Conservation (phyloP, 768 basidiomycete species). For the Paxillus involutus region DNA sequence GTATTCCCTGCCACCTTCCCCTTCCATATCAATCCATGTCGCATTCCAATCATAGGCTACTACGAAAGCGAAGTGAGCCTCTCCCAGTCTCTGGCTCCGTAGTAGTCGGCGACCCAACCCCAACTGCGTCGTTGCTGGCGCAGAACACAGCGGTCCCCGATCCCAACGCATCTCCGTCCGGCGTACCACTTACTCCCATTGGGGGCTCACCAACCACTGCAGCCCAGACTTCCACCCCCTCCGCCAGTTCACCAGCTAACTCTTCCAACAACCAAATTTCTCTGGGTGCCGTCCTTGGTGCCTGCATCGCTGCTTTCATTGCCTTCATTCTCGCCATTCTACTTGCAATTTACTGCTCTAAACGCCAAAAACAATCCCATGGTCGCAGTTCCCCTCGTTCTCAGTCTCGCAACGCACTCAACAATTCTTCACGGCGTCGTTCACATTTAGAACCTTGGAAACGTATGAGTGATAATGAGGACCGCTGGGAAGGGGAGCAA, state of each 20-base stretch:
- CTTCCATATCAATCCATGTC: conserved; percentile 15
- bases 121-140: conserved; percentile 23
- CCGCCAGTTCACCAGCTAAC: conserved; percentile 6
- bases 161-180: neutral
- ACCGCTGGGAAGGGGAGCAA: conserved; percentile 43
- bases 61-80: conserved; percentile 10
- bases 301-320: conserved; percentile 58
- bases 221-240: conserved; percentile 8
- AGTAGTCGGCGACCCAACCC: conserved; percentile 21
- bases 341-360: conserved; percentile 55
- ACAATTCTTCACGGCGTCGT: conserved; percentile 45
- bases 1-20: conserved; percentile 1
- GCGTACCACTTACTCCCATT: conserved; percentile 16
- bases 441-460: conserved; percentile 51
- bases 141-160: conserved; percentile 14
- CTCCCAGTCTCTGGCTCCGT: conserved; percentile 23
- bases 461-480: conserved; percentile 53
- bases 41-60: neutral
- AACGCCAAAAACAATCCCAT: conserved; percentile 27
- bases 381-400: conserved; percentile 21
- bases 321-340: conserved; percentile 52
- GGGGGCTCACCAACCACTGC: neutral
- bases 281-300: conserved; percentile 55
- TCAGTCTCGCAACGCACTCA: conserved; percentile 39
- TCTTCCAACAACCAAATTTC: conserved; percentile 25